Evolutionary conservation across 2,329 filamentous ascomycete genomes (phyloP).

Genomic region (Capronia coronata): DNA sequence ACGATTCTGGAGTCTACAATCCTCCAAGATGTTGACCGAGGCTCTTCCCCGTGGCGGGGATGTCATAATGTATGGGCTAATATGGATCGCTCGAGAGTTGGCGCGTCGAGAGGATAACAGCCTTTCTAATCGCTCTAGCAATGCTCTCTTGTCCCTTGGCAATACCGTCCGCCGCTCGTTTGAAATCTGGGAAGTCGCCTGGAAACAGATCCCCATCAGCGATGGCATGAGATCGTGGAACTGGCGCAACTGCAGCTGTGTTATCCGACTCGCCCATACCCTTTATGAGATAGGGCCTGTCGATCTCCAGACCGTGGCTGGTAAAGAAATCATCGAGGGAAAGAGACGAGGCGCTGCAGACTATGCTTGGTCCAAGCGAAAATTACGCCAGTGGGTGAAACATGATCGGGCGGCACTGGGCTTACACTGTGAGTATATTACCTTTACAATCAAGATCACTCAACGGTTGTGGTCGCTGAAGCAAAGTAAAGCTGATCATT

Average conservation of each 20-base stretch:
- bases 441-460: background rate
- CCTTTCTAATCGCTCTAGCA: background rate
- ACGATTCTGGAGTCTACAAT: slow-evolving; percentile 1
- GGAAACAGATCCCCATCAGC: background rate
- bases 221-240: background rate
- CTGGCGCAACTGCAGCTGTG: slow-evolving; percentile 9
- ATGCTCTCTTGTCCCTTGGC: background rate
- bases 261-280: slow-evolving; percentile 7
- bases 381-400: slow-evolving; percentile 6
- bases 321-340: slow-evolving; percentile 9
- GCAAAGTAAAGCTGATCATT: background rate
- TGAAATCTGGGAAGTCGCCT: slow-evolving; percentile 6
- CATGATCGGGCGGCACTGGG: slow-evolving; percentile 5
- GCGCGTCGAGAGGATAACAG: slow-evolving; percentile 5
- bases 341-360: slow-evolving; percentile 7
- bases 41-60: background rate
- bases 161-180: slow-evolving; percentile 3
- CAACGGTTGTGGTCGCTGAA: background rate
- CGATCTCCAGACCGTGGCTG: slow-evolving; percentile 9
- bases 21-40: background rate
- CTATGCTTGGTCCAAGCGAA: slow-evolving; percentile 7
- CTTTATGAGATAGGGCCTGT: slow-evolving; percentile 10
- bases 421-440: background rate
- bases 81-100: slow-evolving; percentile 7
- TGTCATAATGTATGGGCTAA: slow-evolving; percentile 10